phyloP scores from a whole-genome alignment of 1,284 basidiomycete species.

The Cryptococcus depauperatus region DNA sequence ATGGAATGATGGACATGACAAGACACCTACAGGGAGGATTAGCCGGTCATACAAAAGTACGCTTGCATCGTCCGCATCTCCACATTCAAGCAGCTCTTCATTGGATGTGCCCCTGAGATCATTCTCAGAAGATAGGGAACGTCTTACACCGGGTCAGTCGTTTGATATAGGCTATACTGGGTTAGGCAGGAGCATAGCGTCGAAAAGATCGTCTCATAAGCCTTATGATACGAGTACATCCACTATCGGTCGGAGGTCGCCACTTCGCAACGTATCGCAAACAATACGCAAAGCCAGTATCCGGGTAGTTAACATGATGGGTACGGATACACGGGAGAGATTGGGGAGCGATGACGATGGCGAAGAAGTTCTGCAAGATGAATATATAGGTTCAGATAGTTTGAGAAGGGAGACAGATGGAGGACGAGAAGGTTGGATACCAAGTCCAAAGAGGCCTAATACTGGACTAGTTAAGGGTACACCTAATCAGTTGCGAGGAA shows the following conservation, averaged over 20 bases:
- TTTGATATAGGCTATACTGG: neutral
- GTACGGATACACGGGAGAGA: slow-evolving; percentile 27
- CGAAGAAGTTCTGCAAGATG: slow-evolving; percentile 25
- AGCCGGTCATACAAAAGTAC: neutral
- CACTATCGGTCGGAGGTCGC: slow-evolving; percentile 22
- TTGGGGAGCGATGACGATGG: slow-evolving; percentile 21
- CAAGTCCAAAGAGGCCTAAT: slow-evolving; percentile 1
- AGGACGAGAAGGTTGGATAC: slow-evolving; percentile 4
- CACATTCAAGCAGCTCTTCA: neutral
- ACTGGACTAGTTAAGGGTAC: too few species aligned
- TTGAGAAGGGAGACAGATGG: neutral
- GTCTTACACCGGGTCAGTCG: slow-evolving; percentile 7
- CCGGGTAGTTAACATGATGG: slow-evolving; percentile 73
- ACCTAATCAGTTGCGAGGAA: too few species aligned
- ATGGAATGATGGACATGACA: slow-evolving; percentile 3
- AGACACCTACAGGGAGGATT: neutral
- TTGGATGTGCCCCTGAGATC: slow-evolving; percentile 1
- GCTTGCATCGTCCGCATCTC: neutral
- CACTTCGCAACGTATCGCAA: slow-evolving; percentile 30
- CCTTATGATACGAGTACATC: slow-evolving; percentile 5
- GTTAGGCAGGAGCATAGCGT: neutral
- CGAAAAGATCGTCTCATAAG: slow-evolving; percentile 6
- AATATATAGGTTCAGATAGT: slow-evolving; percentile 9
- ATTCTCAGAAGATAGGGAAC: slow-evolving; percentile 9
- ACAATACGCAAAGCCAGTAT: slow-evolving; percentile 50